Percentiles rank a stretch among this genome's conserved stretches.
These are phyloP conservation scores for Penicillium nucicola DNA, from an alignment of 495 filamentous ascomycete genomes.

Conservation along the genomic window DNA sequence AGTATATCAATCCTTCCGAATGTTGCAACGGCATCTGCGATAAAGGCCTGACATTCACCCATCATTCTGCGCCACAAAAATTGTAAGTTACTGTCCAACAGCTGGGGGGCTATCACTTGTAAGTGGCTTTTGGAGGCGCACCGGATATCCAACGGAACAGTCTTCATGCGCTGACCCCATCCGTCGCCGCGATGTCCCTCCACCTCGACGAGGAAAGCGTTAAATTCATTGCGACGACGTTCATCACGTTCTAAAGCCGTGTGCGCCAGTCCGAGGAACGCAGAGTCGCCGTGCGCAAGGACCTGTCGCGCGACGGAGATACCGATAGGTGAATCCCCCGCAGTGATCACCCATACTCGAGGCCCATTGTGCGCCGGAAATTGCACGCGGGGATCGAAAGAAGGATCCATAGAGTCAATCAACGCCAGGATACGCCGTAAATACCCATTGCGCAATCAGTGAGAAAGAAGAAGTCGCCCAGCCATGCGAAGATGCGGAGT, in stretches of 20 bases:
- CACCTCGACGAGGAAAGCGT: conserved; percentile 61
- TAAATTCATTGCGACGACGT: conserved; percentile 48
- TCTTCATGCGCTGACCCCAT: conserved; percentile 43
- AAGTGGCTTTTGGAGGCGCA: conserved; percentile 21
- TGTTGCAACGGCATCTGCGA: conserved; percentile 77
- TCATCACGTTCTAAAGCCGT: conserved; percentile 40
- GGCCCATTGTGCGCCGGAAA: conserved; percentile 59
- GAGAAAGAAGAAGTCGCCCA: not conserved
- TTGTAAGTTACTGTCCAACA: conserved; percentile 17
- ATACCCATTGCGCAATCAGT: conserved; percentile 31
- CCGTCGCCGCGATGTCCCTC: conserved; percentile 56
- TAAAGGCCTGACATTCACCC: conserved; percentile 68
- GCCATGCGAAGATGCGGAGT: conserved; percentile 7
- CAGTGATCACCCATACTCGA: conserved; percentile 85
- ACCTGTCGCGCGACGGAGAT: conserved; percentile 68
- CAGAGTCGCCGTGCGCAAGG: conserved; percentile 81
- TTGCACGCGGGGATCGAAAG: conserved; percentile 41
- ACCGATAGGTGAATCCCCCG: conserved; percentile 75
- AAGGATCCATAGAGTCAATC: conserved; percentile 33
- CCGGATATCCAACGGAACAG: conserved; percentile 50
- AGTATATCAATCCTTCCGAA: conserved; percentile 89
- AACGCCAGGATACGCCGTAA: conserved; percentile 18
- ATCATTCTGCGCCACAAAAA: conserved; percentile 31
- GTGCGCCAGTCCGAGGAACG: conserved; percentile 72
- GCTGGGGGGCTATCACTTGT: no score